Conservation (phyloP, 73 alveolate species). For the Paraurostyla sp. region DNA sequence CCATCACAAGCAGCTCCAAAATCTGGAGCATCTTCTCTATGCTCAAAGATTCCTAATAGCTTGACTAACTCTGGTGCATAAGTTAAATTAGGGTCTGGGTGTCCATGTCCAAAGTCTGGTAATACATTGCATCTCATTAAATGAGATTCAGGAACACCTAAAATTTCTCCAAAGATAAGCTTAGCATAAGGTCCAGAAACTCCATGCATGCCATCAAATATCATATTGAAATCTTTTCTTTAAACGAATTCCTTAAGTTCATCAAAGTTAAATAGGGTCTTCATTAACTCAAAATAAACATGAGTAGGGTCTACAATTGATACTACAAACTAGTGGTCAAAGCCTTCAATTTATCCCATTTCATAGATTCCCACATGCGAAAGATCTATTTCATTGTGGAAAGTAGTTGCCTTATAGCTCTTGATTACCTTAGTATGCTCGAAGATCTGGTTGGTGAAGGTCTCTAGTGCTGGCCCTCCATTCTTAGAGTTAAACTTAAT, state of each 20-base stretch:
- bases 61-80: slow-evolving; percentile 96
- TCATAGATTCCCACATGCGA: slow-evolving; percentile 76
- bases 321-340: slow-evolving; percentile 74
- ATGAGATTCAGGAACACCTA: slow-evolving; percentile 86
- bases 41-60: slow-evolving; percentile 87
- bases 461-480: slow-evolving; percentile 99
- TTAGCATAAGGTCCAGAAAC: slow-evolving; percentile 98
- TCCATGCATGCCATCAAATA: slow-evolving; percentile 98
- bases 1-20: slow-evolving; percentile 99
- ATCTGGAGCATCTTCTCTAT: slow-evolving; percentile 87
- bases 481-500: slow-evolving; percentile 95
- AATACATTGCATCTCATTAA: slow-evolving; percentile 89
- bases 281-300: slow-evolving; percentile 91
- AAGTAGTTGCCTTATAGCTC: slow-evolving; percentile 75
- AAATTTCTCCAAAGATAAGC: slow-evolving; percentile 86
- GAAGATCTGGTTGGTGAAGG: slow-evolving; percentile 87
- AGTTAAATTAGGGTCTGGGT: slow-evolving; percentile 99
- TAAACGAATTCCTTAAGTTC: slow-evolving; percentile 84
- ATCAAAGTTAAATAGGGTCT: slow-evolving; percentile 94
- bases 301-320: slow-evolving; percentile 91
- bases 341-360: slow-evolving; percentile 78
- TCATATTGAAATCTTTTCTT: slow-evolving; percentile 93
- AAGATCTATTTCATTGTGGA: slow-evolving; percentile 78
- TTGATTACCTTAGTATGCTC: slow-evolving; percentile 83
- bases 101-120: slow-evolving; percentile 98